These are phyloP conservation scores for Pneumocystis murina DNA, from an alignment of 1,139 yeast genomes.

Conservation along the genomic window DNA sequence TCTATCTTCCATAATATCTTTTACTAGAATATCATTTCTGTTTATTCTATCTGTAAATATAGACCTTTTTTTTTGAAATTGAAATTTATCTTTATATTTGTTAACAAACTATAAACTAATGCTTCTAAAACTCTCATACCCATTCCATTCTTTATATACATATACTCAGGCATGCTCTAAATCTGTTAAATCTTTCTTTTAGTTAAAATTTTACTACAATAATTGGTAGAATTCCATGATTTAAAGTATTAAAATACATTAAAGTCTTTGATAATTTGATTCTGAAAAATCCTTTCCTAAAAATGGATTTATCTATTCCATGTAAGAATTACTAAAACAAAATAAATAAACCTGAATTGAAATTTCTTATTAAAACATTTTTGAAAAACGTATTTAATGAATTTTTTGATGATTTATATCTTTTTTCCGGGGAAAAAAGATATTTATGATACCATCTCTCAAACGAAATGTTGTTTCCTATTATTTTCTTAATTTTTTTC, in stretches of 20 bases:
- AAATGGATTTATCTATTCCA: neutral
- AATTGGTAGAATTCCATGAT: neutral
- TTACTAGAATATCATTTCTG: slow-evolving; percentile 41
- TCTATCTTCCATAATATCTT: neutral
- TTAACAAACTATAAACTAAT: neutral
- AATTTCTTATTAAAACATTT: neutral
- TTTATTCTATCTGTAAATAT: slow-evolving; percentile 19
- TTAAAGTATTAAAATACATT: neutral
- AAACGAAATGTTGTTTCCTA: neutral
- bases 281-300: neutral
- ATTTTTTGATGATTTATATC: neutral
- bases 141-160: neutral
- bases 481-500: too few relatives aligned
- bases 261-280: neutral
- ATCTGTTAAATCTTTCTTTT: neutral
- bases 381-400: neutral
- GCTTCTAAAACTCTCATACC: neutral
- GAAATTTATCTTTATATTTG: neutral
- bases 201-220: neutral
- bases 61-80: neutral
- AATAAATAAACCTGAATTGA: neutral
- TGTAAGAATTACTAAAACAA: neutral
- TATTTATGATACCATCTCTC: neutral
- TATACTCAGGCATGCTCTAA: neutral
- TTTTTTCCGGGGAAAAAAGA: neutral